These are phyloP conservation scores for Ogataea wickerhamii DNA, from an alignment of 805 yeast genomes.

Conservation along the genomic window DNA sequence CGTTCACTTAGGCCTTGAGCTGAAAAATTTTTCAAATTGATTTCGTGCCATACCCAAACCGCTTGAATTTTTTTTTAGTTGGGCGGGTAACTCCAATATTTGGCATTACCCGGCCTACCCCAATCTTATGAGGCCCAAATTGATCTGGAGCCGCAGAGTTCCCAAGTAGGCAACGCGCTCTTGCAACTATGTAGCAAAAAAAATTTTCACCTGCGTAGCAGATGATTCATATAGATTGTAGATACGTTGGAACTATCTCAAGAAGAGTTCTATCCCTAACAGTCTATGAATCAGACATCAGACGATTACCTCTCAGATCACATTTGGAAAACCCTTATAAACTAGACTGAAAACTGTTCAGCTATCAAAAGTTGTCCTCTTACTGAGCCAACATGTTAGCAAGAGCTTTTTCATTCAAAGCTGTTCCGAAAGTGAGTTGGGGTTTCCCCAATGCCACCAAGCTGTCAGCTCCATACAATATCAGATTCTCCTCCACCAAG, in stretches of 20 bases:
- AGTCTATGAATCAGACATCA: constrained; percentile 32
- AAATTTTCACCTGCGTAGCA: constrained; percentile 2
- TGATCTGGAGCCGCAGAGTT: constrained; percentile 6
- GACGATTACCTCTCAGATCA: constrained; percentile 50
- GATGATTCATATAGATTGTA: constrained; percentile 4
- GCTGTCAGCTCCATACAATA: not conserved
- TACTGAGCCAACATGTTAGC: too few species aligned
- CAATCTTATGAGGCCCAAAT: too few species aligned
- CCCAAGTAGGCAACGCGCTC: constrained; percentile 23
- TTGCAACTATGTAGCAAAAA: constrained; percentile 1
- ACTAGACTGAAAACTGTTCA: too few species aligned
- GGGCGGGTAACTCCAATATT: not conserved
- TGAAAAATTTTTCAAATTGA: constrained; percentile 4
- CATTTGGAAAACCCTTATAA: constrained; percentile 43
- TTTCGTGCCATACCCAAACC: too few species aligned
- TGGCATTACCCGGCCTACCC: too few species aligned
- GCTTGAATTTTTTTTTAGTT: too few species aligned
- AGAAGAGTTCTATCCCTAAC: too few species aligned
- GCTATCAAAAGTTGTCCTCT: too few species aligned
- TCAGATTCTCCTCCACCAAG: constrained; percentile 30
- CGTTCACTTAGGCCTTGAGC: not conserved
- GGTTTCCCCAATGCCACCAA: not conserved
- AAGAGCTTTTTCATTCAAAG: constrained; percentile 16
- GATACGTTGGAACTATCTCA: too few species aligned
- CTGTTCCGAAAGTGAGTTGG: not conserved